phyloP scores from a whole-genome alignment of 306 rosid genomes.

The Vigna unguiculata region DNA sequence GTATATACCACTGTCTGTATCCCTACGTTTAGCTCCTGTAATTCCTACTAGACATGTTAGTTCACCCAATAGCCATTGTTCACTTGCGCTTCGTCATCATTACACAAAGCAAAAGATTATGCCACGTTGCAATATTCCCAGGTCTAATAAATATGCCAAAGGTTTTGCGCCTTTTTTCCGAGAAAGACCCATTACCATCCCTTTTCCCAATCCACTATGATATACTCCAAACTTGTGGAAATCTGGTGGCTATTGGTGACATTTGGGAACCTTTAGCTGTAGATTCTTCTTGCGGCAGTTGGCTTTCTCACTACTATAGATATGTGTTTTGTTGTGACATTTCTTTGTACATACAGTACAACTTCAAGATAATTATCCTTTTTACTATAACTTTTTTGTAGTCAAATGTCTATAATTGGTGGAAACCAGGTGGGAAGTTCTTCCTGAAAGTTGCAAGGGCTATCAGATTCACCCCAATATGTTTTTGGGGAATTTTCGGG shows the following conservation, averaged over 20 bases:
- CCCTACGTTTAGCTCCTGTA: not conserved
- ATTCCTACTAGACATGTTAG: not conserved
- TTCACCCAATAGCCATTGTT: not conserved
- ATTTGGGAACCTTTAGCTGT: not conserved
- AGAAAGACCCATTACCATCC: not conserved
- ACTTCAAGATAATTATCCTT: constrained; percentile 37
- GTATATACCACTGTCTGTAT: not conserved
- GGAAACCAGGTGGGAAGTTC: constrained; percentile 84
- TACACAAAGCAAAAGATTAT: not conserved
- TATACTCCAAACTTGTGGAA: not conserved
- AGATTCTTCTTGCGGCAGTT: not conserved
- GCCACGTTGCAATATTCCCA: not conserved
- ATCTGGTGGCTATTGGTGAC: not conserved
- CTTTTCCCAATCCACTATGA: not conserved
- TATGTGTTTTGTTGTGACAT: not conserved
- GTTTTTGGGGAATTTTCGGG: constrained; percentile 92
- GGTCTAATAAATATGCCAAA: not conserved
- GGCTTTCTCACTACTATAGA: not conserved
- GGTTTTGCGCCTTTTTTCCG: not conserved
- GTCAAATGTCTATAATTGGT: constrained; percentile 87
- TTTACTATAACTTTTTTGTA: constrained; percentile 49
- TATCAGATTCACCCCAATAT: constrained; percentile 80
- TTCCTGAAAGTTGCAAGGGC: constrained; percentile 70
- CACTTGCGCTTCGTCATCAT: not conserved
- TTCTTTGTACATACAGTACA: constrained; percentile 15